These are phyloP conservation scores for Teunomyces cretensis DNA, from an alignment of 805 yeast species.

Conservation along the genomic window DNA sequence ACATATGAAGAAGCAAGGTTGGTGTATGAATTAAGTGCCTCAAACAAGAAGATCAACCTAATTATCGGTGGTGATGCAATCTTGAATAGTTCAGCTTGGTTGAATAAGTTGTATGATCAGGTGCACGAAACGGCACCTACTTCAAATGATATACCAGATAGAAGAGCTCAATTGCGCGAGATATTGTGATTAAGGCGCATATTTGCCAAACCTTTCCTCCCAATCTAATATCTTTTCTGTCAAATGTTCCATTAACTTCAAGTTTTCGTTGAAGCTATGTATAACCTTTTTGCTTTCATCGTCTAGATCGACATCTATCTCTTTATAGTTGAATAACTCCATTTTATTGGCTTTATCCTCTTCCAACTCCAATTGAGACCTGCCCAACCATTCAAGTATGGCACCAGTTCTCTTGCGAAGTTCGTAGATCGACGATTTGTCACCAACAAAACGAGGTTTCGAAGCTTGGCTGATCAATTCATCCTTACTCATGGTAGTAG, in stretches of 20 bases:
- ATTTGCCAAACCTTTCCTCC: slow-evolving; percentile 72
- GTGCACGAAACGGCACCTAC: slow-evolving; percentile 22
- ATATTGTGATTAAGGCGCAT: slow-evolving; percentile 36
- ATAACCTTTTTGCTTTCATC: slow-evolving; percentile 30
- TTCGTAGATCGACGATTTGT: slow-evolving; percentile 72
- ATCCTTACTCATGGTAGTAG: slow-evolving; percentile 27
- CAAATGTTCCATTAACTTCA: slow-evolving; percentile 66
- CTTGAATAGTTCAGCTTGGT: slow-evolving; percentile 36
- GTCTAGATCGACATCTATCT: slow-evolving; percentile 11
- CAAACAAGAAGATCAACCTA: slow-evolving; percentile 58
- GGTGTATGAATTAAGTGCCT: slow-evolving; percentile 65
- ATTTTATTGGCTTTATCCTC: slow-evolving; percentile 64
- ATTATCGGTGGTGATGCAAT: slow-evolving; percentile 70
- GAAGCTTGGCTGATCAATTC: slow-evolving; percentile 67
- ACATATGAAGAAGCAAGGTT: slow-evolving; percentile 91
- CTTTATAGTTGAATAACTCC: slow-evolving; percentile 46
- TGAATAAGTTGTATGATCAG: slow-evolving; percentile 30
- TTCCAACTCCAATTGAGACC: slow-evolving; percentile 81
- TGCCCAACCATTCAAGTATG: slow-evolving; percentile 84
- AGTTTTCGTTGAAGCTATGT: slow-evolving; percentile 56
- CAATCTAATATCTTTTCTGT: slow-evolving; percentile 71
- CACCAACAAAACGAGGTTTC: slow-evolving; percentile 80
- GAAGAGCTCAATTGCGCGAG: slow-evolving; percentile 41
- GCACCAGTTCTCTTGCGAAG: slow-evolving; percentile 88
- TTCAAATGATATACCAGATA: slow-evolving; percentile 28